Percentiles rank a stretch among this genome's conserved stretches.
These are phyloP conservation scores for Pichia sp. DNA, from an alignment of 1,139 yeast genomes.

Conservation along the genomic window DNA sequence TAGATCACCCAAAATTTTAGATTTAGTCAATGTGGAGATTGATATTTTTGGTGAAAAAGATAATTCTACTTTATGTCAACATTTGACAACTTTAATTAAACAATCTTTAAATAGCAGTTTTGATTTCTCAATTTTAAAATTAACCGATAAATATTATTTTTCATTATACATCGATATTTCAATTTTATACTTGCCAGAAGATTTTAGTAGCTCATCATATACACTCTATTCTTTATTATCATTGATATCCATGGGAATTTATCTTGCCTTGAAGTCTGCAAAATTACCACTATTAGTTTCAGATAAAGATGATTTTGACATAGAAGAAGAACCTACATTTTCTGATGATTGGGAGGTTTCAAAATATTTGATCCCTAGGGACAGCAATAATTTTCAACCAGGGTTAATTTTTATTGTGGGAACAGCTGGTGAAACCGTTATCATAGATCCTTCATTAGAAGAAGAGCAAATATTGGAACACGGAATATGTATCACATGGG, in stretches of 20 bases:
- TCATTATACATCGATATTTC: conserved; percentile 75
- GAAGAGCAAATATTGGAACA: conserved; percentile 86
- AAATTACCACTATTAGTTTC: conserved; percentile 68
- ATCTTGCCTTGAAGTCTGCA: conserved; percentile 75
- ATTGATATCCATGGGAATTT: conserved; percentile 68
- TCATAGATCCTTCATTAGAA: conserved; percentile 75
- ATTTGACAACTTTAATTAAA: conserved; percentile 47
- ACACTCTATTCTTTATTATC: conserved; percentile 55
- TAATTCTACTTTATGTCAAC: conserved; percentile 57
- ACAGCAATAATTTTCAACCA: conserved; percentile 42
- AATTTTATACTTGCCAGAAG: conserved; percentile 56
- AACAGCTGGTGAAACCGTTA: conserved; percentile 58
- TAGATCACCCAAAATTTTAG: conserved; percentile 34
- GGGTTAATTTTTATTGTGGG: conserved; percentile 76
- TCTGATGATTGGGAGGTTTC: conserved; percentile 79
- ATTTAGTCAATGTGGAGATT: conserved; percentile 66
- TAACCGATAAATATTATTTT: conserved; percentile 70
- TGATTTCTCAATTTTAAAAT: conserved; percentile 44
- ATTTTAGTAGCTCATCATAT: conserved; percentile 41
- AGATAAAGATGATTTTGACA: conserved; percentile 43
- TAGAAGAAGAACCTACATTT: conserved; percentile 87
- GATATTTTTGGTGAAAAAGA: conserved; percentile 70
- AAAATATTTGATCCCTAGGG: conserved; percentile 36
- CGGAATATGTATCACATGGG: conserved; percentile 69
- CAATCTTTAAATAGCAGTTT: conserved; percentile 43